Base-by-base conservation (phyloP, 345 rosid genomes). In the Xanthoceras sorbifolium region DNA sequence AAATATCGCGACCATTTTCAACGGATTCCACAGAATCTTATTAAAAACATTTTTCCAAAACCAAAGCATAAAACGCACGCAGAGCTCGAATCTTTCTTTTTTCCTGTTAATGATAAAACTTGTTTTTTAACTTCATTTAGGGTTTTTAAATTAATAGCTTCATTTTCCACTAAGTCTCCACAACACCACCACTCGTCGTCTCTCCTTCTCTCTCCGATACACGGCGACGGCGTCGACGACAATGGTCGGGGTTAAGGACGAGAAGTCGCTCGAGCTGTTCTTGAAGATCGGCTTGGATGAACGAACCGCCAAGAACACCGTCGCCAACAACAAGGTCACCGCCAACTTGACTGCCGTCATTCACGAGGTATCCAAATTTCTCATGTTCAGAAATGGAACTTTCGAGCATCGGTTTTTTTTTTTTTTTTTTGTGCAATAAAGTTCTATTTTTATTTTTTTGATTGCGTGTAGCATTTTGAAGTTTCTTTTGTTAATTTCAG, bases 281-380 rank as follows among this genome's bases (percentile, higher is more conserved):
- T 79, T 93, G 76, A 93, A 89, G 79, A 91, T 90, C 15, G 97
- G 97, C 42, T 86, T 96, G 69, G 99, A 96, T 25, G 95, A 93
- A 75, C 85, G 90, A 62, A 96, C 93, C 5, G 98, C 97, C 15
- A 76, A 79, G 31, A 88, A 92, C 87, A 92, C 99, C 67, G 64
- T 92, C 23, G 94, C 95, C 64, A 96, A 93, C 82, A 80, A 81
- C 82, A 93, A 93, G 85, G 94, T 96, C 80, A 96, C 98, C 63
- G 50, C 89, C 74, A 96, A 91, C 82, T 92, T 96, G 68, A 87
- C 90, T 6, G 88, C 90, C 77, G 92, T 96, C 78, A 89, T 96
- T 70, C 82, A 81, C 86, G 98, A 96, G 98, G 99, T 93, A 65
- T 10, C 29, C 40, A 28, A 22, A 15, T 74, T 42, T 23, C 6